Evolutionary conservation across 768 basidiomycete genomes (phyloP).

Genomic region (Polyporus arcularius): DNA sequence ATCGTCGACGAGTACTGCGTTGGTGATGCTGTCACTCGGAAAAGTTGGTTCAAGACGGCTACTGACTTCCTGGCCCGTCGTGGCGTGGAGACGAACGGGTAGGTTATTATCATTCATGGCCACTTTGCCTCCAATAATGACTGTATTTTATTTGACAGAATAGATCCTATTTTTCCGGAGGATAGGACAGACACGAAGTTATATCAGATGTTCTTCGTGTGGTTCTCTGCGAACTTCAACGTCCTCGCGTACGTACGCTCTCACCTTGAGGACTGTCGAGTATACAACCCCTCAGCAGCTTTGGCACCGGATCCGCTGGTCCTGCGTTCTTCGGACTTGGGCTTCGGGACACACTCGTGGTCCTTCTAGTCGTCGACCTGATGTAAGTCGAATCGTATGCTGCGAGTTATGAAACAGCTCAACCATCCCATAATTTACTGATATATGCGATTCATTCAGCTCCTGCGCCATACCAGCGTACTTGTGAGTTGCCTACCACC

Average conservation of each 20-base stretch:
- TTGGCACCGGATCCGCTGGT: constrained; percentile 51
- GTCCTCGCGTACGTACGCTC: constrained; percentile 48
- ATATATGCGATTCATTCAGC: constrained; percentile 27
- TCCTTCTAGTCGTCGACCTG: constrained; percentile 47
- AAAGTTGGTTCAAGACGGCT: constrained; percentile 15
- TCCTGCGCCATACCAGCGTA: constrained; percentile 38
- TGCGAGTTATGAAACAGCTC: neutral
- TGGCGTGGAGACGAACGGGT: constrained; percentile 47
- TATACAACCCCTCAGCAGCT: constrained; percentile 28
- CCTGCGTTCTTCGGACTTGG: constrained; percentile 52
- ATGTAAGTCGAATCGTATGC: constrained; percentile 33
- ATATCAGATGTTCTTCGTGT: constrained; percentile 69
- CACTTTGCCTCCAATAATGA: neutral
- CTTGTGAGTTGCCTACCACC: constrained; percentile 31
- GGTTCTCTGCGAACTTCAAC: constrained; percentile 73
- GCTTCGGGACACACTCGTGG: constrained; percentile 41
- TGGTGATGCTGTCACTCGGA: neutral
- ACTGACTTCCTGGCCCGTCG: constrained; percentile 34
- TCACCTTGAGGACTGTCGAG: neutral
- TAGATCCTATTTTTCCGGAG: constrained; percentile 50
- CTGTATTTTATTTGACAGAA: constrained; percentile 34
- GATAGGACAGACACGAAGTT: constrained; percentile 58
- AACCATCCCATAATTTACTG: too few species aligned
- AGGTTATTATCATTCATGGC: neutral
- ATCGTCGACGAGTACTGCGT: neutral